Percentiles rank a stretch among this genome's conserved stretches.
Evolutionary conservation across 2,329 filamentous ascomycete species (phyloP).

Genomic region (Ascochyta clinopodiicola): DNA sequence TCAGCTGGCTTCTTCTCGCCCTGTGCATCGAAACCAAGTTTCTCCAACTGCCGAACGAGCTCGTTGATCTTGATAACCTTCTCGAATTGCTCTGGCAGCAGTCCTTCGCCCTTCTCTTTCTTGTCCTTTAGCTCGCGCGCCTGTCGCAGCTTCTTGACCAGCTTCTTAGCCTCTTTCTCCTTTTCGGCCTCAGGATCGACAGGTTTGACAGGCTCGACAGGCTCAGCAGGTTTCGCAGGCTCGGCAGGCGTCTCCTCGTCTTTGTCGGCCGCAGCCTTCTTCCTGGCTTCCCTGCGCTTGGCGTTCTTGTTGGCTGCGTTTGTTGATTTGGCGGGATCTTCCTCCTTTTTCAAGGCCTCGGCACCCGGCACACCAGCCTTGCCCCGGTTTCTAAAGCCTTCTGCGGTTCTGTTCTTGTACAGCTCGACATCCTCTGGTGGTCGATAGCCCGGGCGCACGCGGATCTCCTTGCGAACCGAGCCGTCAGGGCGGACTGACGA

Average conservation of each 20-base stretch:
- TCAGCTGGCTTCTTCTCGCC: constrained; percentile 67
- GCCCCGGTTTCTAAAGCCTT: constrained; percentile 79
- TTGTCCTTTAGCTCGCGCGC: constrained; percentile 89
- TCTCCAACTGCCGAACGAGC: constrained; percentile 84
- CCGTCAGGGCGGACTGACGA: constrained; percentile 87
- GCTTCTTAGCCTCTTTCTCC: constrained; percentile 89
- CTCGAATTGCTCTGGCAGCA: constrained; percentile 93
- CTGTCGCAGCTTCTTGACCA: constrained; percentile 95
- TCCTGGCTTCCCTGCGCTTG: constrained; percentile 73
- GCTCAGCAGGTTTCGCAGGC: constrained; percentile 17
- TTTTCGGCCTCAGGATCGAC: constrained; percentile 75
- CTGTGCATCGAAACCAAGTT: constrained; percentile 81
- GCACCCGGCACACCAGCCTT: constrained; percentile 77
- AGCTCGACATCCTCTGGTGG: constrained; percentile 95
- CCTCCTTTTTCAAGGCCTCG: constrained; percentile 54
- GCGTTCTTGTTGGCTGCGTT: constrained; percentile 79
- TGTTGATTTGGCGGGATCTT: constrained; percentile 59
- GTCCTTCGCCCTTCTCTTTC: constrained; percentile 81
- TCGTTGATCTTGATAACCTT: constrained; percentile 98
- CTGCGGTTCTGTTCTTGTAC: constrained; percentile 91
- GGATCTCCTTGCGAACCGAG: constrained; percentile 90
- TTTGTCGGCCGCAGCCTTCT: constrained; percentile 57
- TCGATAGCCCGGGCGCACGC: constrained; percentile 89
- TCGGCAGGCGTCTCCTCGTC: constrained; percentile 46
- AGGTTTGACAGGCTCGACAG: constrained; percentile 35